Percentiles rank a stretch among this genome's conserved stretches.
Evolutionary conservation across 225 moss, liverwort and hornwort genomes (phyloP).

Genomic region (Pseudoscleropodium purum): DNA sequence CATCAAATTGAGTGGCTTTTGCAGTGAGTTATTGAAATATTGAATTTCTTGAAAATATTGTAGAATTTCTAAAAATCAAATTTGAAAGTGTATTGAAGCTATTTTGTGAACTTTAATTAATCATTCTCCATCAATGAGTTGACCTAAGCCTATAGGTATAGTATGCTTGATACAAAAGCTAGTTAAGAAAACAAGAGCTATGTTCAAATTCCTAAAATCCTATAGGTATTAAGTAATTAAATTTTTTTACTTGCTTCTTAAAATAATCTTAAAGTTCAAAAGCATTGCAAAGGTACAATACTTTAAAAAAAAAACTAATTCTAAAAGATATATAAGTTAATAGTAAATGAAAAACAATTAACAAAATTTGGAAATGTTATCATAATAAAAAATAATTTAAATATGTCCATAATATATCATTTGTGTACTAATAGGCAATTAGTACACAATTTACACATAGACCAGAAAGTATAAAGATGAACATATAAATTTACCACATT

Average conservation of each 20-base stretch:
- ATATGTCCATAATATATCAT: background rate
- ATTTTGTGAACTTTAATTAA: too few relatives aligned
- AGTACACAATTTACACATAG: background rate
- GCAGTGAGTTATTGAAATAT: too few relatives aligned
- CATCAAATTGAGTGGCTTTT: too few relatives aligned
- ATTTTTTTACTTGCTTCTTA: background rate
- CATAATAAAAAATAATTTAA: background rate
- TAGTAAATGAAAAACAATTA: background rate
- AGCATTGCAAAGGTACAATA: background rate
- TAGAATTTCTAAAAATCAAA: too few relatives aligned
- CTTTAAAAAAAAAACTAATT: background rate
- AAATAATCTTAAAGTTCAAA: background rate
- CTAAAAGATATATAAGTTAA: background rate
- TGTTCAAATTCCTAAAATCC: fast-evolving
- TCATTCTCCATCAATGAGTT: too few relatives aligned
- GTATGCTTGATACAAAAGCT: background rate
- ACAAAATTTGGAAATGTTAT: background rate
- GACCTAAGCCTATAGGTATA: too few relatives aligned
- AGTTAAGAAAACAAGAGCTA: background rate
- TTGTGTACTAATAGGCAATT: background rate
- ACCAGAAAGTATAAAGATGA: background rate
- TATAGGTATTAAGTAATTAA: background rate
- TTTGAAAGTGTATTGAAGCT: too few relatives aligned
- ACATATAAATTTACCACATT: background rate
- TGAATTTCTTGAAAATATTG: too few relatives aligned